phyloP scores from a whole-genome alignment of 2,329 filamentous ascomycete genomes.

The Chaetomiaceae sp. region DNA sequence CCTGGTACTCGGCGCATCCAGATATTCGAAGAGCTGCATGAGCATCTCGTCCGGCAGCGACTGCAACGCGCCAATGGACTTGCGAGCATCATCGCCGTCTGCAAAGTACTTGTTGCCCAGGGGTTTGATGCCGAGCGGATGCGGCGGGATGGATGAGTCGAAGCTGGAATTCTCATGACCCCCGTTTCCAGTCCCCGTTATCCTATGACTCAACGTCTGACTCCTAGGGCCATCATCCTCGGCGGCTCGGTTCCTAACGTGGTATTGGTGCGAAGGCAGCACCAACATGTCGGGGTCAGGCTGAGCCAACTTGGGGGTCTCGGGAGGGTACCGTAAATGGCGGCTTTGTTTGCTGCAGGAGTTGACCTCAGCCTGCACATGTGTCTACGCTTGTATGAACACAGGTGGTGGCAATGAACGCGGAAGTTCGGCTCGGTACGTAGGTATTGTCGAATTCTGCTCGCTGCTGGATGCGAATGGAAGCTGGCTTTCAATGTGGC shows the following conservation, averaged over 20 bases:
- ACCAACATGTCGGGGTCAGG: slow-evolving; percentile 8
- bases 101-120: slow-evolving; percentile 75
- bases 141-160: slow-evolving; percentile 57
- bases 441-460: too few relatives aligned
- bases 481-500: too few relatives aligned
- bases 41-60: slow-evolving; percentile 76
- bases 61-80: slow-evolving; percentile 58
- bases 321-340: too few relatives aligned
- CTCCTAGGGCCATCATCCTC: slow-evolving; percentile 10
- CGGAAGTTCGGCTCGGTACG: too few relatives aligned
- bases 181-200: slow-evolving; percentile 1
- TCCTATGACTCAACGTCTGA: slow-evolving; percentile 12
- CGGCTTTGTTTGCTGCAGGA: too few relatives aligned
- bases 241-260: slow-evolving; percentile 1
- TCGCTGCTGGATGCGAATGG: too few relatives aligned
- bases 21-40: slow-evolving; percentile 64
- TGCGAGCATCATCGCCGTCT: slow-evolving; percentile 59
- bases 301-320: too few relatives aligned
- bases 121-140: slow-evolving; percentile 81
- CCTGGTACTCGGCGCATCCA: slow-evolving; percentile 59
- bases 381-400: too few relatives aligned
- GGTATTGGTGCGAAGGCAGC: slow-evolving; percentile 15
- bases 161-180: slow-evolving; percentile 7
- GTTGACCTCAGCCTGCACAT: too few relatives aligned
- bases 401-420: too few relatives aligned